Evolutionary conservation across 148 eudicot species (phyloP).

Genomic region (Persicaria tinctoria): DNA sequence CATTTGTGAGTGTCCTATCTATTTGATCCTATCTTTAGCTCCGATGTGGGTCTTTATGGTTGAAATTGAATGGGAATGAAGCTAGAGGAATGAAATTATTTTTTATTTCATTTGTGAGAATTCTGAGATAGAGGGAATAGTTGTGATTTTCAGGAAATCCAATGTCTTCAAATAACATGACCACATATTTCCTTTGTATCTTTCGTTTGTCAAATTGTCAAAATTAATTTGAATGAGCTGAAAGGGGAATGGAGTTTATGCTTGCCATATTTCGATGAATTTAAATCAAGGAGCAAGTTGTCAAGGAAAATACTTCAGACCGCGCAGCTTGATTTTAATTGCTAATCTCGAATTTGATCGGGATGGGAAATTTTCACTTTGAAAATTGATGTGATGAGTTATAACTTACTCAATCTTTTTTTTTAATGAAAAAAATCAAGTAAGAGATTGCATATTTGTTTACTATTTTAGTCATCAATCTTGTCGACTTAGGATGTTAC

Average conservation of each 20-base stretch:
- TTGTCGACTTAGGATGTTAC: too few species aligned
- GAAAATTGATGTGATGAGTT: too few species aligned
- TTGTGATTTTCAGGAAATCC: neutral
- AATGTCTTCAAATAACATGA: neutral
- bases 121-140: neutral
- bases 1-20: too few species aligned
- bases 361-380: too few species aligned
- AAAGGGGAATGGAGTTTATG: neutral
- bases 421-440: too few species aligned
- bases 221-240: neutral
- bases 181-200: neutral
- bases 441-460: too few species aligned
- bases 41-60: neutral
- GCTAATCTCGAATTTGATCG: too few species aligned
- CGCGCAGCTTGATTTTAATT: neutral
- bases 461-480: too few species aligned
- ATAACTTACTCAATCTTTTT: too few species aligned
- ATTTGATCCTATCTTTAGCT: neutral
- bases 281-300: neutral
- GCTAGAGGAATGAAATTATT: neutral
- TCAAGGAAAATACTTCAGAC: neutral
- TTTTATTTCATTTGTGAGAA: neutral
- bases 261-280: neutral
- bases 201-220: neutral
- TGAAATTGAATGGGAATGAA: neutral